Percentiles rank a stretch among this genome's conserved stretches.
Conservation (phyloP, 768 basidiomycete species). For the Phanerochaete sordida region DNA sequence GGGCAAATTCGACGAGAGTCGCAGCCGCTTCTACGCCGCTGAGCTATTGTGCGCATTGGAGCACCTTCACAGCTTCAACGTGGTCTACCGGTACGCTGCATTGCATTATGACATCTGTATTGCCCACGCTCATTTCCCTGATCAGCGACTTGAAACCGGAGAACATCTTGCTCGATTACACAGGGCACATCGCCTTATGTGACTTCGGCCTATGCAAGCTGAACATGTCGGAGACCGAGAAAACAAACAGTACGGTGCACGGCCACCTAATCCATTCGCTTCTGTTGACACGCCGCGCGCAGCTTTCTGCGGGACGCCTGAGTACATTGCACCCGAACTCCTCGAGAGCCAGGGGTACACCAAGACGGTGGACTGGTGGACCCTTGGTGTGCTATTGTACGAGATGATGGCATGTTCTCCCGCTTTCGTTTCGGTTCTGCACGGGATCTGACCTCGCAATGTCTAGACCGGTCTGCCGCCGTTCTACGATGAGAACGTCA, state of each 20-base stretch:
- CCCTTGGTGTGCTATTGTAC: constrained; percentile 90
- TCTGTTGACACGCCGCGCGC: constrained; percentile 4
- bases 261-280: background rate
- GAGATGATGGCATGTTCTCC: constrained; percentile 80
- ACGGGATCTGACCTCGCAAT: background rate
- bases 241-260: constrained; percentile 79
- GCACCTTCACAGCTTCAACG: constrained; percentile 96
- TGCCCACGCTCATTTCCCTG: background rate
- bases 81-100: constrained; percentile 81
- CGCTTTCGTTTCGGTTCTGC: background rate
- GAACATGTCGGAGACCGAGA: constrained; percentile 97
- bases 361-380: constrained; percentile 99
- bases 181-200: constrained; percentile 95
- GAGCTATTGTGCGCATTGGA: constrained; percentile 93
- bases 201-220: constrained; percentile 97
- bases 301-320: constrained; percentile 98
- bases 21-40: constrained; percentile 97
- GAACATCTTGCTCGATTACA: constrained; percentile 96
- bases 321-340: constrained; percentile 97
- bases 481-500: constrained; percentile 98
- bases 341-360: constrained; percentile 96
- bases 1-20: constrained; percentile 90
- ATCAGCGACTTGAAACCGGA: constrained; percentile 88
- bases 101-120: constrained; percentile 3
- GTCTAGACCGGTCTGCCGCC: constrained; percentile 91